phyloP scores from a whole-genome alignment of 2,329 filamentous ascomycete genomes.

The Annulohypoxylon truncatum region DNA sequence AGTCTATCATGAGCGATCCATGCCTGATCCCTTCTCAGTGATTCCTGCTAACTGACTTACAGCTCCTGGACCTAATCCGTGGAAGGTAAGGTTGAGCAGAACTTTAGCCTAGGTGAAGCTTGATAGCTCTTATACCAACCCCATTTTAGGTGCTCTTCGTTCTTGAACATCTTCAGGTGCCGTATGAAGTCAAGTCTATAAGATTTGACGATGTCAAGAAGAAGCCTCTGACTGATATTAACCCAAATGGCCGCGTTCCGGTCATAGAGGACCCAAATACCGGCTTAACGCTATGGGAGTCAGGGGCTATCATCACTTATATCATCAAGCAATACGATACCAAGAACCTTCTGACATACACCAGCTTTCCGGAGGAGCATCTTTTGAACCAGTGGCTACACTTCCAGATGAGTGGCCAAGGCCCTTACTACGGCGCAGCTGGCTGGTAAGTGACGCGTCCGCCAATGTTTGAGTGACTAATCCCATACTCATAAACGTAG shows the following conservation, averaged over 20 bases:
- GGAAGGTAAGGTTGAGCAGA: not conserved
- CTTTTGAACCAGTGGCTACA: conserved; percentile 14
- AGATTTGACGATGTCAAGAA: conserved; percentile 33
- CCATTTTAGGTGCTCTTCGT: conserved; percentile 1
- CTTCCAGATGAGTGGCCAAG: conserved; percentile 18
- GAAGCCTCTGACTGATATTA: conserved; percentile 28
- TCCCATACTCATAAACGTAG: conserved; percentile 44
- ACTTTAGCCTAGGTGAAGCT: not conserved
- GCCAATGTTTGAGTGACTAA: not conserved
- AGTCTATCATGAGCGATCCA: not conserved
- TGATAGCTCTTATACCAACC: not conserved
- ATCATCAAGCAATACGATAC: conserved; percentile 2
- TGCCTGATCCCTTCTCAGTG: not conserved
- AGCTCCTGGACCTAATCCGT: conserved; percentile 4
- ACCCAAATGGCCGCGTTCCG: conserved; percentile 40
- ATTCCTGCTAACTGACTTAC: not conserved
- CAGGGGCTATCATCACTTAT: conserved; percentile 41
- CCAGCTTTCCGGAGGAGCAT: not conserved
- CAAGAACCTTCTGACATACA: not conserved
- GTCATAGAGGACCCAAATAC: conserved; percentile 41
- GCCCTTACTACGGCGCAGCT: conserved; percentile 1
- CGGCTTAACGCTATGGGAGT: conserved; percentile 40
- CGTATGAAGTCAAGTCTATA: conserved; percentile 3
- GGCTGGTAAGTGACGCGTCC: conserved; percentile 3
- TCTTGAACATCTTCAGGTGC: conserved; percentile 10